These are phyloP conservation scores for Deinandra increscens DNA, from an alignment of 129 eudicot genomes.

Conservation along the genomic window DNA sequence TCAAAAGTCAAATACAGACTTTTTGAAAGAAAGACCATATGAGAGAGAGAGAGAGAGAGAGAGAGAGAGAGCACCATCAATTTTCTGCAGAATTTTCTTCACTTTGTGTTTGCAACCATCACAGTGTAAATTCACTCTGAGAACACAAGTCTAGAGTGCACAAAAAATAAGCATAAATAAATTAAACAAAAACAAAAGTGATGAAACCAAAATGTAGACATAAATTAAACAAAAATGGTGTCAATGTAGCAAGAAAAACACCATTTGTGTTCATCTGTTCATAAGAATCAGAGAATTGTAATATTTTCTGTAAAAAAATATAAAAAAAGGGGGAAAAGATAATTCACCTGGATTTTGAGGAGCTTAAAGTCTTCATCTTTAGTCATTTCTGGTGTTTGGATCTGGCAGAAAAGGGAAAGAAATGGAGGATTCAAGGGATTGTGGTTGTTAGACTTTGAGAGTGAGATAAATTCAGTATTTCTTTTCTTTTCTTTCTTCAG, in stretches of 20 bases:
- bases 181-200: slow-evolving; percentile 2
- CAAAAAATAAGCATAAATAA: slow-evolving; percentile 28
- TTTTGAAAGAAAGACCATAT: slow-evolving; percentile 5
- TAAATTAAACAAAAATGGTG: slow-evolving; percentile 5
- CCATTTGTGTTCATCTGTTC: background rate
- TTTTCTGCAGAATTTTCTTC: slow-evolving; percentile 67
- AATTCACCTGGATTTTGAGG: slow-evolving; percentile 87
- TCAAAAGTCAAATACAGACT: slow-evolving; percentile 13
- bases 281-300: background rate
- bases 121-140: slow-evolving; percentile 71
- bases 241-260: slow-evolving; percentile 15
- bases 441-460: slow-evolving; percentile 30
- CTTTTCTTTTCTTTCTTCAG: slow-evolving; percentile 11
- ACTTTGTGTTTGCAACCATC: slow-evolving; percentile 77
- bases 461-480: slow-evolving; percentile 27
- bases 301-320: background rate
- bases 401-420: slow-evolving; percentile 38
- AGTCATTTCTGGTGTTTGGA: slow-evolving; percentile 60
- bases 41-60: slow-evolving; percentile 12
- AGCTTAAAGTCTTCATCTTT: slow-evolving; percentile 96
- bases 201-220: slow-evolving; percentile 21
- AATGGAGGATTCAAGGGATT: slow-evolving; percentile 30
- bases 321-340: slow-evolving; percentile 17
- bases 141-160: slow-evolving; percentile 55
- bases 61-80: slow-evolving; percentile 59